phyloP scores from a whole-genome alignment of 768 basidiomycete genomes.

The Hydnum rufescens region DNA sequence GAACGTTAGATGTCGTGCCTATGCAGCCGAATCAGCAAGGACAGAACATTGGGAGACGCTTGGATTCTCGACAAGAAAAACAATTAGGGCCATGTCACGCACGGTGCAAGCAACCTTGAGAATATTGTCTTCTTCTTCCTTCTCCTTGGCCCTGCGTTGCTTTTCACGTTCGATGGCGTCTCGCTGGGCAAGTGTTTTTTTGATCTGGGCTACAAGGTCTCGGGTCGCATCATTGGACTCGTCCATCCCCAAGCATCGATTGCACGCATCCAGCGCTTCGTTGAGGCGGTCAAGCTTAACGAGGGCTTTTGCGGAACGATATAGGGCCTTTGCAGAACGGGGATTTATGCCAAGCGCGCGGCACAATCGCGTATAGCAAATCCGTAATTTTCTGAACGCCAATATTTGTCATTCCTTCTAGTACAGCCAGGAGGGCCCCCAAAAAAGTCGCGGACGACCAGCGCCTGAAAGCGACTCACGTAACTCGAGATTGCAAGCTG shows the following conservation, averaged over 20 bases:
- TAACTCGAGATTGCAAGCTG: slow-evolving; percentile 82
- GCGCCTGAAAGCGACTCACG: slow-evolving; percentile 25
- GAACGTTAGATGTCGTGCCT: slow-evolving; percentile 59
- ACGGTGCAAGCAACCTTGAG: slow-evolving; percentile 49
- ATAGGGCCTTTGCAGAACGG: slow-evolving; percentile 62
- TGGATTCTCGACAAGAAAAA: no score
- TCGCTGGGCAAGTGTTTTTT: slow-evolving; percentile 13
- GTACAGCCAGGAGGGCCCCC: background rate
- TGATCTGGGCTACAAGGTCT: slow-evolving; percentile 28
- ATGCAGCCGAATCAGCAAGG: slow-evolving; percentile 3
- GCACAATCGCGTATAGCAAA: slow-evolving; percentile 74
- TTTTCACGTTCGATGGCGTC: slow-evolving; percentile 20
- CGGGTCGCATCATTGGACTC: slow-evolving; percentile 34
- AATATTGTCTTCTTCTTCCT: slow-evolving; percentile 30
- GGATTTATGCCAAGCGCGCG: slow-evolving; percentile 42
- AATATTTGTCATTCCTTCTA: background rate
- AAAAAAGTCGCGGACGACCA: background rate
- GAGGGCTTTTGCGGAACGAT: slow-evolving; percentile 65
- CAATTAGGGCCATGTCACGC: no score
- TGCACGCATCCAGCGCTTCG: slow-evolving; percentile 71
- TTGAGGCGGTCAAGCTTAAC: slow-evolving; percentile 50
- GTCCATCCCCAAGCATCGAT: slow-evolving; percentile 43
- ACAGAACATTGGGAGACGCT: background rate
- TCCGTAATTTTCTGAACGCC: slow-evolving; percentile 60
- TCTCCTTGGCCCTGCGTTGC: slow-evolving; percentile 30